phyloP scores from a whole-genome alignment of 495 filamentous ascomycete genomes.

The Xylaria sp. region DNA sequence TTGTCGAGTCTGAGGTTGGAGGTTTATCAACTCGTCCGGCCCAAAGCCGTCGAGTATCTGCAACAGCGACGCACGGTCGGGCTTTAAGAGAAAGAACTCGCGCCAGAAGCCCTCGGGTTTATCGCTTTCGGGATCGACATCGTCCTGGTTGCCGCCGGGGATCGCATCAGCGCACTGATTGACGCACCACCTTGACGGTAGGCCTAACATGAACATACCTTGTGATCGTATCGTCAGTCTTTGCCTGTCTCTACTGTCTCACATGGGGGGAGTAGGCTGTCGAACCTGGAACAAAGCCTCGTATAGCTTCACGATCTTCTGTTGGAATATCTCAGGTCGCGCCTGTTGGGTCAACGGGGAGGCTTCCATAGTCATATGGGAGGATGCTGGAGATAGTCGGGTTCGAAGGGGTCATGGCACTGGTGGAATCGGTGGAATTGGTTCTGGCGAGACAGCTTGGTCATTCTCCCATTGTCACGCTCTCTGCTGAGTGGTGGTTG shows the following conservation, averaged over 20 bases:
- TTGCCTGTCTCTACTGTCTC: slow-evolving; percentile 30
- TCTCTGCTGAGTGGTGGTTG: background rate
- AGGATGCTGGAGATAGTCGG: background rate
- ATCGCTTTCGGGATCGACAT: slow-evolving; percentile 65
- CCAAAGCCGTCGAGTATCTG: slow-evolving; percentile 69
- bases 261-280: slow-evolving; percentile 29
- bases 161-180: slow-evolving; percentile 24
- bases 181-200: slow-evolving; percentile 9
- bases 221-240: slow-evolving; percentile 38
- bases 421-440: background rate
- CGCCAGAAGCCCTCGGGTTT: slow-evolving; percentile 92
- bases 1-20: slow-evolving; percentile 77
- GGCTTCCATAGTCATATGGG: slow-evolving; percentile 69
- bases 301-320: slow-evolving; percentile 91
- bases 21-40: slow-evolving; percentile 75
- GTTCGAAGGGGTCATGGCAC: slow-evolving; percentile 24
- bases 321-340: slow-evolving; percentile 89
- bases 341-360: slow-evolving; percentile 94
- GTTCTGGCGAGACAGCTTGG: background rate
- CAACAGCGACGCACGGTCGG: slow-evolving; percentile 71
- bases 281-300: slow-evolving; percentile 83
- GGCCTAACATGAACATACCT: slow-evolving; percentile 41
- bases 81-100: slow-evolving; percentile 89
- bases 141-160: slow-evolving; percentile 40
- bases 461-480: slow-evolving; percentile 19